Percentiles rank a stretch among this genome's conserved stretches.
Conservation (phyloP, 345 rosid genomes). For the Rhizophora apiculata region DNA sequence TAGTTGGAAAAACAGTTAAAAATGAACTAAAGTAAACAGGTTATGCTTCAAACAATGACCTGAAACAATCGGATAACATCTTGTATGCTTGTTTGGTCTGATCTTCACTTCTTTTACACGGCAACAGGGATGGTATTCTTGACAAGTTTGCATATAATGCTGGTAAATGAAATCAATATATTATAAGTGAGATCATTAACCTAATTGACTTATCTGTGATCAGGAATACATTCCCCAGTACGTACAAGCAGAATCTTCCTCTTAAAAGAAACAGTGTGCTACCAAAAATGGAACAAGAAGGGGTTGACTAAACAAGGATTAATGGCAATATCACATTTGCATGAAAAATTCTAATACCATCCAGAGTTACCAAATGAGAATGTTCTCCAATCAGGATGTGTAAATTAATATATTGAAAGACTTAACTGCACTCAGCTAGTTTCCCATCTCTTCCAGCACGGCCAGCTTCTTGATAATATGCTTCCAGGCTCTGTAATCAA, state of each 20-base stretch:
- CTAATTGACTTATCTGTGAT: too few species aligned
- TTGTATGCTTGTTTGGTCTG: constrained; percentile 64
- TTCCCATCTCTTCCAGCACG: constrained; percentile 97
- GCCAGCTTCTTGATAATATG: constrained; percentile 97
- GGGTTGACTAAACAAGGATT: neutral
- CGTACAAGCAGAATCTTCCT: neutral
- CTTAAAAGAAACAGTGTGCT: neutral
- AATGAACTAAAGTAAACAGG: neutral
- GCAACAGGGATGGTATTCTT: constrained; percentile 67
- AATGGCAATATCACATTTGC: constrained; percentile 1
- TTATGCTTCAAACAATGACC: constrained; percentile 32
- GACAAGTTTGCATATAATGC: constrained; percentile 72
- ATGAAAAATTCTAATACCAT: neutral
- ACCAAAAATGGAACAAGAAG: neutral
- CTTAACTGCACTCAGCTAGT: constrained; percentile 76
- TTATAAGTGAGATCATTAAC: too few species aligned
- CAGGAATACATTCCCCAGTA: neutral
- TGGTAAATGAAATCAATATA: constrained; percentile 17
- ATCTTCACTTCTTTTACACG: constrained; percentile 66
- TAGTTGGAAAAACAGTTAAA: neutral
- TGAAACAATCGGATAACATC: constrained; percentile 81
- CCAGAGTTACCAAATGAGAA: neutral
- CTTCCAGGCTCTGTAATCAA: constrained; percentile 68
- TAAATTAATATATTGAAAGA: neutral
- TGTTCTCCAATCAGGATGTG: neutral